Conservation (phyloP, 106 monocot genomes). For the Agapanthus africanus region DNA sequence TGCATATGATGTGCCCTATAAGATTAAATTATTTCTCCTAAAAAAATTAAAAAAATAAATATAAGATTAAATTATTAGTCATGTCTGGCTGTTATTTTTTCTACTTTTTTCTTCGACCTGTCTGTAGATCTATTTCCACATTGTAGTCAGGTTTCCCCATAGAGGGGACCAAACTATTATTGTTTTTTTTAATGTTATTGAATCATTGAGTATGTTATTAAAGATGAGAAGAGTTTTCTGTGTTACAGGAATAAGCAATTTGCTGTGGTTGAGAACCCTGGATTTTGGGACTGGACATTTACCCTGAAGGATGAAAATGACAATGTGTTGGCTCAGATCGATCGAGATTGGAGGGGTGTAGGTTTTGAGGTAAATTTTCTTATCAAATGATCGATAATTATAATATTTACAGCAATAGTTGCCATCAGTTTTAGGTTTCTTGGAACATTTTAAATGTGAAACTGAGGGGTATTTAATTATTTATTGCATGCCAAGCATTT, state of each 20-base stretch:
- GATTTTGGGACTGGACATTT: slow-evolving; percentile 99
- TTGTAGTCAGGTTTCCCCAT: no score
- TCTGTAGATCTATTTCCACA: no score
- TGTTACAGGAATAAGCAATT: slow-evolving; percentile 79
- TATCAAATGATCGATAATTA: not conserved
- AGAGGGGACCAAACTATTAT: no score
- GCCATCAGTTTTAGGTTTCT: not conserved
- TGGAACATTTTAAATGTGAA: not conserved
- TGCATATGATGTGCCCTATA: not conserved
- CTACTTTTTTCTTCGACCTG: no score
- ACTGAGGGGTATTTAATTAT: not conserved
- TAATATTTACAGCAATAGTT: not conserved
- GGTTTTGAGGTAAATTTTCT: slow-evolving; percentile 64
- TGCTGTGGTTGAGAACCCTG: slow-evolving; percentile 98
- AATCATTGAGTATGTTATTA: no score
- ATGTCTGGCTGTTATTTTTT: not conserved
- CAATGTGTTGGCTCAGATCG: slow-evolving; percentile 88
- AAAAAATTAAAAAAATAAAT: no score
- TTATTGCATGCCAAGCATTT: not conserved
- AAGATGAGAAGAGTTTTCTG: no score
- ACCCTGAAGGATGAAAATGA: slow-evolving; percentile 88
- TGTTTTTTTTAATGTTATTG: no score
- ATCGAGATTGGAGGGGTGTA: slow-evolving; percentile 96
- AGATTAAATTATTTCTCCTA: no score
- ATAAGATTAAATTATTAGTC: no score